Base-by-base conservation (phyloP, 2,329 filamentous ascomycete genomes). In the Diaporthe australafricana region DNA sequence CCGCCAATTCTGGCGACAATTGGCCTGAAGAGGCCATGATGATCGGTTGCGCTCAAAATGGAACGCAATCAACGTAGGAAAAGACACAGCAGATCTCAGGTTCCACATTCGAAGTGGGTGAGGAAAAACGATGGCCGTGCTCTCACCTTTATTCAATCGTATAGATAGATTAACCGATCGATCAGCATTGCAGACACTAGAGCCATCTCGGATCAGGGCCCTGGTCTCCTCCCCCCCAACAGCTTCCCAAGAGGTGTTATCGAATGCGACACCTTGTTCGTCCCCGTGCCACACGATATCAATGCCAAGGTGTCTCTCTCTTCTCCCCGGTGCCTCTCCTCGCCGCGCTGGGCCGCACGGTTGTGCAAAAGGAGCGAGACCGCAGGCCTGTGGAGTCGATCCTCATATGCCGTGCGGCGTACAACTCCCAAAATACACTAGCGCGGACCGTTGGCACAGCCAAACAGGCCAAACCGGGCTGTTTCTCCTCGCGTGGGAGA, bases 1-100 rank as follows among this genome's bases (percentile, higher is more conserved):
- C 71, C 5, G 74, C 71, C 63, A 73, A 66, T 30, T 67, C 48
- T 35, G 66, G 66, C 52, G 66, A 48, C 27, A 68, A 45, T 35
- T 68, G 66, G 27, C 48, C 66, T 57, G 50, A 47, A 16, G 55
- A 42, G 60, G 60, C 60, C 60, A 65, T 65, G 42, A 25, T 16
- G 32, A 27, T 17, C 22, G 35, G 16, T 16, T n/a, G n/a, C 45
- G 35, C 60, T 40, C 60, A 17, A 8, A 9, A n/a, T 35, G 42
- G 27, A 35, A 47, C 60, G 42, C 60, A 63, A 8, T 35, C 9
- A 6, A 22, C 35, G 57, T 35, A 65, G 45, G 20, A 16, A 48
- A 3, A 6, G 42, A 35, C 42, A 48, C 4, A 50, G 45, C 60
- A 65, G 60, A 50, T 65, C 60, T 65, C 60, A 25, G 45, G 60